A percentile compares a stretch with the other conserved stretches of the same genome.
phyloP scores from a whole-genome alignment of 768 basidiomycete species.

The Crepidotus variabilis region DNA sequence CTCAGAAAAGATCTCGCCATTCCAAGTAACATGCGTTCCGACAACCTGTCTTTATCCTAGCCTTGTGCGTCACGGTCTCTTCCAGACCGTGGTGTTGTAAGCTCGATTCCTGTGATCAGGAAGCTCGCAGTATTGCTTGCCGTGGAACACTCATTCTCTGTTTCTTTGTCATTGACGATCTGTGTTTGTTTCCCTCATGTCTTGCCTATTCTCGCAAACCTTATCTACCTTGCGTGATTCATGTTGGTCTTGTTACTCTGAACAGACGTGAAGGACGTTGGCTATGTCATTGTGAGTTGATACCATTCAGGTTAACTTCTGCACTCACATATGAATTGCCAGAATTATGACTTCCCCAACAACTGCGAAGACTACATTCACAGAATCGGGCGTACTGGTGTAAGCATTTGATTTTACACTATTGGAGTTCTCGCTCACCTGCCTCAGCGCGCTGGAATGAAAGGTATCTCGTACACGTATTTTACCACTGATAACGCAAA shows the following conservation, averaged over 20 bases:
- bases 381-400: slow-evolving; percentile 97
- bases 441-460: slow-evolving; percentile 81
- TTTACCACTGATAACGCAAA: slow-evolving; percentile 97
- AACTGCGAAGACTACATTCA: slow-evolving; percentile 99
- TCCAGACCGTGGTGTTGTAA: slow-evolving; percentile 26
- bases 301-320: not conserved
- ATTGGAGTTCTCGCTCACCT: slow-evolving; percentile 13
- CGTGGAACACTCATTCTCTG: slow-evolving; percentile 48
- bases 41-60: slow-evolving; percentile 53
- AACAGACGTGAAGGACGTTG: slow-evolving; percentile 97
- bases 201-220: not conserved
- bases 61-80: slow-evolving; percentile 36
- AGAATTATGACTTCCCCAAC: slow-evolving; percentile 99
- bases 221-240: slow-evolving; percentile 9
- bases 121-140: slow-evolving; percentile 26
- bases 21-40: slow-evolving; percentile 40
- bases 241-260: slow-evolving; percentile 13
- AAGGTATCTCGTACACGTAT: slow-evolving; percentile 91
- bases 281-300: slow-evolving; percentile 85
- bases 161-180: slow-evolving; percentile 40
- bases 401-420: slow-evolving; percentile 26
- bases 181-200: slow-evolving; percentile 24
- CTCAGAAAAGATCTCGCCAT: slow-evolving; percentile 30
- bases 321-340: slow-evolving; percentile 6
- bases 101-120: slow-evolving; percentile 25